phyloP scores from a whole-genome alignment of 1,284 basidiomycete species.

The Gomphus sp. region DNA sequence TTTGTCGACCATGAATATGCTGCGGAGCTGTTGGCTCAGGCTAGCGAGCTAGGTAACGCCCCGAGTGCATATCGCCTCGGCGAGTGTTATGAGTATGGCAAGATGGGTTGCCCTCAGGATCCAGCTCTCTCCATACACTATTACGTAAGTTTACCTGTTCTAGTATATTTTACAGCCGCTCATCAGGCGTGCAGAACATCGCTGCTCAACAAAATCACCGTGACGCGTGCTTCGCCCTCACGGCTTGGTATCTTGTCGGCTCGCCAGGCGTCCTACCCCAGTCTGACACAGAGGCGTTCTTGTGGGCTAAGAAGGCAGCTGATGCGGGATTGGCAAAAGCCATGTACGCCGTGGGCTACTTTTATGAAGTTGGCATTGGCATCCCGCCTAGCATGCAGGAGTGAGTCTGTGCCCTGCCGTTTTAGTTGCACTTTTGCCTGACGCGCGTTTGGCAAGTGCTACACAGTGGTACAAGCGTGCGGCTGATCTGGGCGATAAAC shows the following conservation, averaged over 20 bases:
- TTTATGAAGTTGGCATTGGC: constrained; percentile 89
- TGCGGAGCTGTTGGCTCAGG: constrained; percentile 89
- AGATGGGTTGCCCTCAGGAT: constrained; percentile 98
- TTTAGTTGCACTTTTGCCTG: background rate
- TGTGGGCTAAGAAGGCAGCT: constrained; percentile 90
- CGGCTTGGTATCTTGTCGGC: constrained; percentile 98
- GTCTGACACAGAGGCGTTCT: constrained; percentile 93
- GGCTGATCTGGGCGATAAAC: constrained; percentile 91
- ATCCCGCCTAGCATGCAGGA: constrained; percentile 58
- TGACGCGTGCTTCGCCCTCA: constrained; percentile 96
- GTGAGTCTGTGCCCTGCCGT: constrained; percentile 30
- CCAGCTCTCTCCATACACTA: constrained; percentile 97
- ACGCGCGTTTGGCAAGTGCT: constrained; percentile 36
- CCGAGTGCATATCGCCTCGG: constrained; percentile 93
- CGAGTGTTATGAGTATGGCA: constrained; percentile 99
- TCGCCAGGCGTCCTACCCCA: constrained; percentile 96
- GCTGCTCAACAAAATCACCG: constrained; percentile 96
- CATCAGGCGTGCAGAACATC: constrained; percentile 61
- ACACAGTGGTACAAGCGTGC: constrained; percentile 83
- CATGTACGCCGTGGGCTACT: constrained; percentile 97
- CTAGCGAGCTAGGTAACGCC: constrained; percentile 92
- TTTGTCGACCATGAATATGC: constrained; percentile 97
- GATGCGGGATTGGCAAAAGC: constrained; percentile 87
- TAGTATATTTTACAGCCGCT: constrained; percentile 8
- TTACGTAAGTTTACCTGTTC: constrained; percentile 56